Conservation (phyloP, 1,284 basidiomycete genomes). For the Bondarzewia mesenterica region DNA sequence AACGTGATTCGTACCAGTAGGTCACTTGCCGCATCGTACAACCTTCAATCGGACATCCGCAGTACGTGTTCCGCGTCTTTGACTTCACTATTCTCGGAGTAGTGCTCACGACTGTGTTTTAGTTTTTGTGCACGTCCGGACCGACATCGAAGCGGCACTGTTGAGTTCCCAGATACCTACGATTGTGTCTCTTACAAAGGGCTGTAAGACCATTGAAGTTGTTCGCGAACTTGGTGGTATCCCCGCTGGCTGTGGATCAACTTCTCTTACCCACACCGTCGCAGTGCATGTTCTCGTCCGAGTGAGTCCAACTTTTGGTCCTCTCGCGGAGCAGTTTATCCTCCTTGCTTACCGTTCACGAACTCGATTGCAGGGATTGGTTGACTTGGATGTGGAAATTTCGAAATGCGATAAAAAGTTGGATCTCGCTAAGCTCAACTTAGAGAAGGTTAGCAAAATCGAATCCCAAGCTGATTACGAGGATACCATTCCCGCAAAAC, state of each 20-base stretch:
- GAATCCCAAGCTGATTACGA: constrained; percentile 72
- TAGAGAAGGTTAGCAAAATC: constrained; percentile 74
- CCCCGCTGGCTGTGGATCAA: constrained; percentile 84
- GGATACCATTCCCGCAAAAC: constrained; percentile 67
- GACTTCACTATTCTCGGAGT: neutral
- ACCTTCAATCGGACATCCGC: constrained; percentile 83
- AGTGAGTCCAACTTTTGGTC: no score
- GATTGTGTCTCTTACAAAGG: constrained; percentile 83
- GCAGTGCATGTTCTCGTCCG: constrained; percentile 79
- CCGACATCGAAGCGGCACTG: constrained; percentile 52
- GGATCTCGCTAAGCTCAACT: constrained; percentile 56
- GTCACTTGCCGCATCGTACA: constrained; percentile 87
- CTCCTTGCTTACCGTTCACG: neutral
- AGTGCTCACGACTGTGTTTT: constrained; percentile 1
- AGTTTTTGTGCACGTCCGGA: constrained; percentile 80
- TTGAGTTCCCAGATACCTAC: constrained; percentile 71
- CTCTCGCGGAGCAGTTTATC: neutral
- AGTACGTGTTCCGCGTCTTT: constrained; percentile 34
- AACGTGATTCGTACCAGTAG: constrained; percentile 73
- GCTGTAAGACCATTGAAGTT: constrained; percentile 61
- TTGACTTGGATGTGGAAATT: constrained; percentile 81
- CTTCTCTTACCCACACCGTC: constrained; percentile 69
- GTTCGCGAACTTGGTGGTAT: constrained; percentile 49
- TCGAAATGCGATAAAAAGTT: constrained; percentile 85
- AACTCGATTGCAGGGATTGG: constrained; percentile 48